phyloP scores from a whole-genome alignment of 352 stramenopile species.

The Phytophthora uliginosa region DNA sequence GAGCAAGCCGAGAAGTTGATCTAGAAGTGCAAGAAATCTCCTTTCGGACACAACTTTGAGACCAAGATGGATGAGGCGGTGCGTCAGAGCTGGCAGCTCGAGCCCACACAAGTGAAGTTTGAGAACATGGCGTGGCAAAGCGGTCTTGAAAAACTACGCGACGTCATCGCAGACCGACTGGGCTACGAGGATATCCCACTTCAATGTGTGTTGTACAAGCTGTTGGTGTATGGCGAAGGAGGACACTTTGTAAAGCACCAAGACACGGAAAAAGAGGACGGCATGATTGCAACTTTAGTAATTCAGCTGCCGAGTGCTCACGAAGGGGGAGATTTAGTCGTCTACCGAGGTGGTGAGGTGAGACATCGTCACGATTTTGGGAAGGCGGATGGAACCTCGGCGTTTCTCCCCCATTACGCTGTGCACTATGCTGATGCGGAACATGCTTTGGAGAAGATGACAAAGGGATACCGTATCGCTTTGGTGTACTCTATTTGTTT shows the following conservation, averaged over 20 bases:
- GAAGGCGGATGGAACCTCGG: constrained; percentile 12
- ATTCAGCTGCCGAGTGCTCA: constrained; percentile 38
- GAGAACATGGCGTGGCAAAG: constrained; percentile 3
- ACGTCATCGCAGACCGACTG: constrained; percentile 6
- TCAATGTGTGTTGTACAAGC: constrained; percentile 43
- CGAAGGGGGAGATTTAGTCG: constrained; percentile 12
- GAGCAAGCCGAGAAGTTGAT: constrained; percentile 11
- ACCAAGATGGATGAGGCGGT: constrained; percentile 19
- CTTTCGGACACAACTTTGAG: constrained; percentile 10
- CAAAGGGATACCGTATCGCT: constrained; percentile 25
- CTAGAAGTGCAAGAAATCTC: constrained; percentile 29
- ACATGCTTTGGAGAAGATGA: constrained; percentile 25
- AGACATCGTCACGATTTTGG: constrained; percentile 25
- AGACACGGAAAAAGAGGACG: constrained; percentile 60
- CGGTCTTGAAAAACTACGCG: background rate
- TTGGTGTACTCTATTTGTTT: constrained; percentile 33
- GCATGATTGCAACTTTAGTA: constrained; percentile 57
- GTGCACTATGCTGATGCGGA: constrained; percentile 33
- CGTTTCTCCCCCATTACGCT: constrained; percentile 20
- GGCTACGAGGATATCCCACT: constrained; percentile 14
- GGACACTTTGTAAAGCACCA: constrained; percentile 52
- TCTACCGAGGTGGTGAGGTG: constrained; percentile 7
- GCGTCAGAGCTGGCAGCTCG: constrained; percentile 21
- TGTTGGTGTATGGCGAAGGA: constrained; percentile 51
- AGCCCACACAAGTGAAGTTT: background rate